These are phyloP conservation scores for Phytopythium ostracodes DNA, from an alignment of 352 stramenopile species.

Conservation along the genomic window DNA sequence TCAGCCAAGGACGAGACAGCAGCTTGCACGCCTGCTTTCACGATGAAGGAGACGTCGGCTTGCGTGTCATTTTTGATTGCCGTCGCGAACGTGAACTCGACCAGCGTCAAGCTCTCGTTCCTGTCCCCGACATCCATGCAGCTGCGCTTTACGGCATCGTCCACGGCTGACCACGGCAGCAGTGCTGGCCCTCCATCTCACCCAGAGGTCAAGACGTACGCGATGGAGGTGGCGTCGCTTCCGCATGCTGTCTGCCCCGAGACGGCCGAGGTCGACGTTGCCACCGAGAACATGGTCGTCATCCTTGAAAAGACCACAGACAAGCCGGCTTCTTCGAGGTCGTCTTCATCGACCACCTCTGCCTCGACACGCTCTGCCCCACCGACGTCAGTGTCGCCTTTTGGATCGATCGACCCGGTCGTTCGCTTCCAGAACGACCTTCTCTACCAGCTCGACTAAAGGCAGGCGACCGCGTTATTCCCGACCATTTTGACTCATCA, in stretches of 20 bases:
- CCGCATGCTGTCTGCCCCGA: slow-evolving; percentile 23
- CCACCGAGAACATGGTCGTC: slow-evolving; percentile 70
- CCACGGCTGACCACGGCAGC: background rate
- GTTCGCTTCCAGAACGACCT: slow-evolving; percentile 70
- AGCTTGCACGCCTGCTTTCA: slow-evolving; percentile 23
- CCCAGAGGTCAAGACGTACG: slow-evolving; percentile 16
- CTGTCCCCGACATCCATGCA: slow-evolving; percentile 28
- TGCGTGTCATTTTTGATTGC: slow-evolving; percentile 53
- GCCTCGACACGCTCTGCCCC: background rate
- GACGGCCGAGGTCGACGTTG: slow-evolving; percentile 41
- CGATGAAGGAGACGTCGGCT: slow-evolving; percentile 34
- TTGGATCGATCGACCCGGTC: slow-evolving; percentile 12
- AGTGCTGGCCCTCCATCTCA: background rate
- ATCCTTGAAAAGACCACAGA: slow-evolving; percentile 45
- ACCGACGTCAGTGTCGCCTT: slow-evolving; percentile 5
- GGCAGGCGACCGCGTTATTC: background rate
- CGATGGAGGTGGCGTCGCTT: slow-evolving; percentile 29
- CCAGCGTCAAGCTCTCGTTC: slow-evolving; percentile 37
- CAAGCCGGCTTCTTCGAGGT: too few relatives aligned
- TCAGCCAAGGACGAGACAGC: background rate
- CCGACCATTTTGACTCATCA: background rate
- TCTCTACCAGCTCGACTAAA: slow-evolving; percentile 62
- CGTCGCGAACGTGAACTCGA: slow-evolving; percentile 28
- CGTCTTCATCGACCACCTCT: background rate
- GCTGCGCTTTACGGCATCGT: slow-evolving; percentile 21